A percentile compares a stretch with the other conserved stretches of the same genome.
Evolutionary conservation across 169 alveolate species (phyloP).

Genomic region (Cryptosporidium xiaoi): DNA sequence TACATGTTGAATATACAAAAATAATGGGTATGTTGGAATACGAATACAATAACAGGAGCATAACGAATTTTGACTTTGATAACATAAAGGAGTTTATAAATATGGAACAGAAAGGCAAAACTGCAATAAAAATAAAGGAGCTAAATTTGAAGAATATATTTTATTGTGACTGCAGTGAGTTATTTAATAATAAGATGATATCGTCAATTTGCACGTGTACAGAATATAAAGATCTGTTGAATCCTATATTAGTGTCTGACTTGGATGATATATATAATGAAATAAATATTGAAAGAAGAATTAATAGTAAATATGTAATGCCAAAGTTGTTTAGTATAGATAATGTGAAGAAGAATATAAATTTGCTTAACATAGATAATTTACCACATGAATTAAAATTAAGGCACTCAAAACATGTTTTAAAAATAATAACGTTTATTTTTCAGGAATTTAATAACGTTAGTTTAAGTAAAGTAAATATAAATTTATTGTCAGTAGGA

Average conservation of each 20-base stretch:
- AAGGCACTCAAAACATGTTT: slow-evolving; percentile 18
- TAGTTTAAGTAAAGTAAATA: not conserved
- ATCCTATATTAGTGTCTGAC: slow-evolving; percentile 11
- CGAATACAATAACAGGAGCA: slow-evolving; percentile 15
- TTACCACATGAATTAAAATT: slow-evolving; percentile 5
- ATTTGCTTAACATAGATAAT: slow-evolving; percentile 9
- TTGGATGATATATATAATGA: slow-evolving; percentile 3
- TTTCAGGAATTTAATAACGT: slow-evolving; percentile 1
- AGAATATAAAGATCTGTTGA: not conserved
- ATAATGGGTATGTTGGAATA: slow-evolving; percentile 6
- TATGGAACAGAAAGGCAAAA: not conserved
- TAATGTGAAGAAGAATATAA: slow-evolving; percentile 10
- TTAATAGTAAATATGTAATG: not conserved
- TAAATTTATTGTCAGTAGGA: slow-evolving; percentile 27
- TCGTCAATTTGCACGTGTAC: slow-evolving; percentile 13
- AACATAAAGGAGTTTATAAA: not conserved
- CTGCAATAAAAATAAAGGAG: not conserved
- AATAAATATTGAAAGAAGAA: not conserved
- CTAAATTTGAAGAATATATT: slow-evolving; percentile 5
- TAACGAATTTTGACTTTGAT: not conserved
- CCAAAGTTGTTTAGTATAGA: slow-evolving; percentile 42
- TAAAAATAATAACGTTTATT: slow-evolving; percentile 24
- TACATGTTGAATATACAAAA: slow-evolving; percentile 31
- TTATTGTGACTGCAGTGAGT: not conserved
- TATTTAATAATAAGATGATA: not conserved